phyloP scores from a whole-genome alignment of 805 yeast genomes.

The Saturnispora sanitii region DNA sequence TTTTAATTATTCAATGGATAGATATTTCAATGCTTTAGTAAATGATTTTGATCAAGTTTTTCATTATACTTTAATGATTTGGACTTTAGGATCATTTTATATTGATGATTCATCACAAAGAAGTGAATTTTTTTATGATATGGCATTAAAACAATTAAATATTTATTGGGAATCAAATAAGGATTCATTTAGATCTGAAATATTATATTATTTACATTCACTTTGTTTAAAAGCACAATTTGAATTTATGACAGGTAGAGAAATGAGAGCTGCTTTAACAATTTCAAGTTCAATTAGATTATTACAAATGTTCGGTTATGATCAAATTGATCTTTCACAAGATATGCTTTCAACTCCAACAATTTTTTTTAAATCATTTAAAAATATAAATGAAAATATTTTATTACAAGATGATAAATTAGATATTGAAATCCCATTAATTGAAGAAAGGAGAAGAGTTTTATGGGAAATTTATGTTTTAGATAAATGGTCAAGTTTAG shows the following conservation, averaged over 20 bases:
- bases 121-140: slow-evolving; percentile 15
- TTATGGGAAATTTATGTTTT: slow-evolving; percentile 25
- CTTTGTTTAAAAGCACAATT: slow-evolving; percentile 19
- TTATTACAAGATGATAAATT: slow-evolving; percentile 16
- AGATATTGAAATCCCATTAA: slow-evolving; percentile 19
- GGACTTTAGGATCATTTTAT: slow-evolving; percentile 17
- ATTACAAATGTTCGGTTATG: slow-evolving; percentile 24
- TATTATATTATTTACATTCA: slow-evolving; percentile 21
- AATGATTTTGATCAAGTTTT: slow-evolving; percentile 15
- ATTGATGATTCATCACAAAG: slow-evolving; percentile 15
- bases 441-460: slow-evolving; percentile 25
- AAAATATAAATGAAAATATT: slow-evolving; percentile 7
- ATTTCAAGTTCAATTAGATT: slow-evolving; percentile 21
- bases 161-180: slow-evolving; percentile 15
- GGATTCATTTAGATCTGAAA: slow-evolving; percentile 13
- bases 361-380: slow-evolving; percentile 12
- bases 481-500: slow-evolving; percentile 27
- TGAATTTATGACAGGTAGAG: slow-evolving; percentile 22
- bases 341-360: slow-evolving; percentile 15
- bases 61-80: slow-evolving; percentile 19
- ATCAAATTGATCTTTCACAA: slow-evolving; percentile 23
- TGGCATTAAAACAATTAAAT: slow-evolving; percentile 12
- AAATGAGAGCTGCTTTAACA: slow-evolving; percentile 22
- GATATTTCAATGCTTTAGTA: slow-evolving; percentile 16
- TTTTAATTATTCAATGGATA: slow-evolving; percentile 14